Evolutionary conservation across 257 asterid genomes (phyloP).

Genomic region (Cynanchum wilfordii): DNA sequence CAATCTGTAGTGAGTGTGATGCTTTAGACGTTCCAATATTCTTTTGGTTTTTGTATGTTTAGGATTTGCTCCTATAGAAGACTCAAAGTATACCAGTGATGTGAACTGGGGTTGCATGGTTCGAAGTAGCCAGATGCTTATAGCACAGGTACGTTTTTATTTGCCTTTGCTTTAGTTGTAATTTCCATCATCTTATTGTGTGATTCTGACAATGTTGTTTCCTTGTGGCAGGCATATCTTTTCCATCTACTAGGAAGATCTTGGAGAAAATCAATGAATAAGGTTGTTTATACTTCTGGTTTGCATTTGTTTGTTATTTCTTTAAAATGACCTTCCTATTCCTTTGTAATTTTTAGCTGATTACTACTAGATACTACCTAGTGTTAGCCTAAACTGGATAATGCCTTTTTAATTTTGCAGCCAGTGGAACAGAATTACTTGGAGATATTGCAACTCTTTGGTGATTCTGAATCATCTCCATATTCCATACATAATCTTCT

Average conservation of each 20-base stretch:
- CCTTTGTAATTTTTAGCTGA: not conserved
- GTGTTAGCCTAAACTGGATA: not conserved
- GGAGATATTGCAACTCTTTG: conserved; percentile 76
- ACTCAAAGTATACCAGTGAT: conserved; percentile 76
- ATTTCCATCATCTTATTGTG: not conserved
- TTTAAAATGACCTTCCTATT: not conserved
- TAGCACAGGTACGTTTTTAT: conserved; percentile 72
- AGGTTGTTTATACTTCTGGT: conserved; percentile 38
- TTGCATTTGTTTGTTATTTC: not conserved
- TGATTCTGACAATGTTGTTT: not conserved
- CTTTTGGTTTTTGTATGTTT: conserved; percentile 12
- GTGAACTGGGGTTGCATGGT: conserved; percentile 98
- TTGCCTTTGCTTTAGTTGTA: conserved; percentile 9
- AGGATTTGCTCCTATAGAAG: conserved; percentile 80
- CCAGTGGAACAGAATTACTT: conserved; percentile 57
- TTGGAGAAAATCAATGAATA: conserved; percentile 74
- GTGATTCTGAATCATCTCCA: conserved; percentile 74
- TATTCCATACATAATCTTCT: conserved; percentile 96
- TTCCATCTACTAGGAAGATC: conserved; percentile 79
- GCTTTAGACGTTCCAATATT: not conserved
- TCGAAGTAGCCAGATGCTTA: conserved; percentile 99
- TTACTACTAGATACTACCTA: not conserved
- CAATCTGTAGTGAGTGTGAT: not conserved
- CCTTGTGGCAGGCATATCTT: conserved; percentile 59
- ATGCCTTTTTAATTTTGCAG: conserved; percentile 40